Evolutionary conservation across 148 eudicot species (phyloP), one percentile per base, ranked within the genome.

Genomic region (Rhododendron simsii): DNA sequence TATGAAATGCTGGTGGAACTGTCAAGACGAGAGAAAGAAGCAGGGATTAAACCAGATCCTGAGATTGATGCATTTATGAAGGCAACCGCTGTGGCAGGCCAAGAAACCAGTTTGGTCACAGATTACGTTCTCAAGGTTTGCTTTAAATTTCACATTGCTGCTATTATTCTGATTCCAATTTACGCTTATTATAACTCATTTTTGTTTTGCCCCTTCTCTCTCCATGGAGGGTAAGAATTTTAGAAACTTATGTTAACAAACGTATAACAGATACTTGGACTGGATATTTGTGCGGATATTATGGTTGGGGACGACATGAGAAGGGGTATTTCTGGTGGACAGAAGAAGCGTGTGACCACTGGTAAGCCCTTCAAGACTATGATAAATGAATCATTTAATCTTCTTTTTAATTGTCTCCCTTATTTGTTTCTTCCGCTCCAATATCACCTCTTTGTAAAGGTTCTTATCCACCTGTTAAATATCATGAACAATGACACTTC

Each of bases 11-110:
- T 91, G 8, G 85, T 87, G 39, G 93, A 91, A 73, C 21, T 91
- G 73, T 85, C 90, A 10, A 91, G 93, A 77, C 50, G 93, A 81
- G 91, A 91, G 83, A 89, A 88, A 76, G 87, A 76, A 9, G 44
- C 86, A 3, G 91, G 93, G 20, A 89, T 91, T 18, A 88, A 89
- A 78, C 93, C 93, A 2, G 93, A 91, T 57, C 88, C 91, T 7
- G 91, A 91, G 84, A 85, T 91, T 16, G 93, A 91, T 88, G 90
- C 93, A 4, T 91, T 91, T 87, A 89, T 89, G 91, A 91, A 91
- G 87, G 90, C 91, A 50, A 91, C 83, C 18, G 85, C 93, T 44
- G 48, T 91, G 30, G 89, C 91, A 18, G 93, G 91, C n/a, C 91
- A 91, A 83, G 80, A 88, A 53, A 78, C 91, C 71, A 91, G 89